A percentile compares a stretch with the other conserved stretches of the same genome.
Evolutionary conservation across 2,329 filamentous ascomycete genomes (phyloP).

Genomic region (Xylariaceae sp.): DNA sequence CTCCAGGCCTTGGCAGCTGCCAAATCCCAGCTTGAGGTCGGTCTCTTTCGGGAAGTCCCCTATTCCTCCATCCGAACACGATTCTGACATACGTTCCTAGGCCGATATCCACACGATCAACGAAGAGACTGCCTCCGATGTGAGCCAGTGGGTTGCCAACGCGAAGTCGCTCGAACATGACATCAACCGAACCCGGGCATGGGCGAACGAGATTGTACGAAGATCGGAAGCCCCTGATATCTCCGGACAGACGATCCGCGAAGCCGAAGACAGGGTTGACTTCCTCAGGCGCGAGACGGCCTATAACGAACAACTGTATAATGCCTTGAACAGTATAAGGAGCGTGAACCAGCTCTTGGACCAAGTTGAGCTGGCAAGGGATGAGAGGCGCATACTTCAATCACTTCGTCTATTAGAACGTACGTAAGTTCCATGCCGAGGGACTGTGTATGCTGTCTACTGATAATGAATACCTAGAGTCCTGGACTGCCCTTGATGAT

Average conservation of each 20-base stretch:
- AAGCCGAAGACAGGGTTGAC: conserved; percentile 49
- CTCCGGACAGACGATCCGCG: conserved; percentile 46
- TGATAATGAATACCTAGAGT: conserved; percentile 38
- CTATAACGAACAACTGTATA: conserved; percentile 53
- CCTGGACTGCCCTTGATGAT: conserved; percentile 51
- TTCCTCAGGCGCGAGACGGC: conserved; percentile 53
- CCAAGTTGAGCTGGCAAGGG: conserved; percentile 52
- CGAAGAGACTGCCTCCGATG: conserved; percentile 68
- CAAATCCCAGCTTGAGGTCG: conserved; percentile 41
- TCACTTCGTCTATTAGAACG: conserved; percentile 53
- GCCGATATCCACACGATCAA: conserved; percentile 71
- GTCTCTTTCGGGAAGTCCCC: conserved; percentile 2
- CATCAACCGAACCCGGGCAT: conserved; percentile 71
- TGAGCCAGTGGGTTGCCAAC: conserved; percentile 80
- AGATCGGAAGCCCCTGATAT: conserved; percentile 62
- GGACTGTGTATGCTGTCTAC: conserved; percentile 3
- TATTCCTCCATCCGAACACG: not conserved
- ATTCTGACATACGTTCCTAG: conserved; percentile 33
- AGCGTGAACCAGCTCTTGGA: conserved; percentile 56
- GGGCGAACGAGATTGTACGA: conserved; percentile 75
- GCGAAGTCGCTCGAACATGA: conserved; percentile 81
- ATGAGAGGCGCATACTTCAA: conserved; percentile 51
- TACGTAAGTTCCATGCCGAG: conserved; percentile 28
- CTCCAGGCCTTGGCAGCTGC: conserved; percentile 38
- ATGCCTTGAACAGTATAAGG: conserved; percentile 46